Conservation (phyloP, 441 rosid species). For the Melastoma candidum region DNA sequence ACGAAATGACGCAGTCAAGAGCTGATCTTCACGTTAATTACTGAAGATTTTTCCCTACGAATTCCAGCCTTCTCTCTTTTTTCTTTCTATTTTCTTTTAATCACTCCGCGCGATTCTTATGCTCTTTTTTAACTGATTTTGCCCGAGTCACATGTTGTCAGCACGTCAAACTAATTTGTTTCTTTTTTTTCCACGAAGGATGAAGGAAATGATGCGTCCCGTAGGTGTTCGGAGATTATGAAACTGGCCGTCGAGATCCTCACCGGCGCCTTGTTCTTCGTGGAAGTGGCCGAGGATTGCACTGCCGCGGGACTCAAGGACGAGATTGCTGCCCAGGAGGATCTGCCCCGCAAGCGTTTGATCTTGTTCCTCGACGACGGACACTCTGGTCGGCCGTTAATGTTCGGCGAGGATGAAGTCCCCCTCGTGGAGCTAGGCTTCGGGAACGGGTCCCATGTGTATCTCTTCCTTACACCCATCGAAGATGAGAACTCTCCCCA, state of each 20-base stretch:
- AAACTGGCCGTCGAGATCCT: constrained; percentile 53
- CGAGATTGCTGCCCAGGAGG: constrained; percentile 37
- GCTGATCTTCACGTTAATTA: too few relatives aligned
- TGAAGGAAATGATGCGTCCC: too few relatives aligned
- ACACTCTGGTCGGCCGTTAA: constrained; percentile 7
- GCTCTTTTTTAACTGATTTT: too few relatives aligned
- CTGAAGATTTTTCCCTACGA: too few relatives aligned
- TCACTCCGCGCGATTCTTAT: too few relatives aligned
- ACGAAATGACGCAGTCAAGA: too few relatives aligned
- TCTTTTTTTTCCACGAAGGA: too few relatives aligned
- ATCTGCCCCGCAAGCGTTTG: constrained; percentile 40
- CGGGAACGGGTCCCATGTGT: constrained; percentile 45
- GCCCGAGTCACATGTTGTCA: too few relatives aligned
- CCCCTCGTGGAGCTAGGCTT: constrained; percentile 38
- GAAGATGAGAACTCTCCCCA: constrained; percentile 13
- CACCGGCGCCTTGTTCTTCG: constrained; percentile 44
- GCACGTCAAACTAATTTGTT: too few relatives aligned
- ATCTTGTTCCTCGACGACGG: constrained; percentile 26
- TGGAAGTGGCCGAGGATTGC: constrained; percentile 38
- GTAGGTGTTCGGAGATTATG: constrained; percentile 21
- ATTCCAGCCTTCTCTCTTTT: too few relatives aligned
- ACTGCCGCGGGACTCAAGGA: constrained; percentile 43
- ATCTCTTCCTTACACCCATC: constrained; percentile 38
- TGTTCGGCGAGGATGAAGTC: constrained; percentile 24
- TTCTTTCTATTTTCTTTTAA: too few relatives aligned